Evolutionary conservation across 108 stramenopile species (phyloP).

Genomic region (Cylindrotheca closterium): DNA sequence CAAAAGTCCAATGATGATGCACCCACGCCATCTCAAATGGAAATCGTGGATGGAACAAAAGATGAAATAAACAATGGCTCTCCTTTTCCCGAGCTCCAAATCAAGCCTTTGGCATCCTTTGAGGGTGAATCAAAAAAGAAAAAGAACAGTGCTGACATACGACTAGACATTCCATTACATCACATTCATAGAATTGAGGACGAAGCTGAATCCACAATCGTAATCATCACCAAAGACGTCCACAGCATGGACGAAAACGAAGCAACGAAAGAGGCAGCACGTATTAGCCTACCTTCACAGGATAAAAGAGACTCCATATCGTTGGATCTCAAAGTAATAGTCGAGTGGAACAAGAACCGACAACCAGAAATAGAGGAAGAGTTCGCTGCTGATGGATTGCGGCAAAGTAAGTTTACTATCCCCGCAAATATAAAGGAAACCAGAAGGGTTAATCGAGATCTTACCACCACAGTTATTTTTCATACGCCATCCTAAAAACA

Average conservation of each 20-base stretch:
- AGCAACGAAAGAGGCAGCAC: conserved; percentile 32
- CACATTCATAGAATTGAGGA: conserved; percentile 32
- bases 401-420: too few species aligned
- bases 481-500: too few species aligned
- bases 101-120: conserved; percentile 24
- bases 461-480: too few species aligned
- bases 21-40: conserved; percentile 14
- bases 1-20: conserved; percentile 11
- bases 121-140: conserved; percentile 15
- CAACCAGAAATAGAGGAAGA: conserved; percentile 44
- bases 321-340: conserved; percentile 53
- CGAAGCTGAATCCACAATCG: conserved; percentile 23
- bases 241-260: conserved; percentile 31
- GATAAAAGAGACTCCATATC: conserved; percentile 31
- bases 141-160: conserved; percentile 7
- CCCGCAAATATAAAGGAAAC: too few species aligned
- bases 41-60: conserved; percentile 40
- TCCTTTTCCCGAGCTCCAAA: conserved; percentile 48
- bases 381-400: conserved; percentile 33
- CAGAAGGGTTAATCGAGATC: neutral
- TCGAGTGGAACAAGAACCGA: conserved; percentile 73
- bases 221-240: conserved; percentile 30
- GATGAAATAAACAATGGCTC: conserved; percentile 29
- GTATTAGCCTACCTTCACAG: conserved; percentile 16
- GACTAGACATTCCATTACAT: conserved; percentile 42